Evolutionary conservation across 208 protist genomes (phyloP), one percentile per base, ranked within the genome.

Genomic region (Crithidia mellificae): DNA sequence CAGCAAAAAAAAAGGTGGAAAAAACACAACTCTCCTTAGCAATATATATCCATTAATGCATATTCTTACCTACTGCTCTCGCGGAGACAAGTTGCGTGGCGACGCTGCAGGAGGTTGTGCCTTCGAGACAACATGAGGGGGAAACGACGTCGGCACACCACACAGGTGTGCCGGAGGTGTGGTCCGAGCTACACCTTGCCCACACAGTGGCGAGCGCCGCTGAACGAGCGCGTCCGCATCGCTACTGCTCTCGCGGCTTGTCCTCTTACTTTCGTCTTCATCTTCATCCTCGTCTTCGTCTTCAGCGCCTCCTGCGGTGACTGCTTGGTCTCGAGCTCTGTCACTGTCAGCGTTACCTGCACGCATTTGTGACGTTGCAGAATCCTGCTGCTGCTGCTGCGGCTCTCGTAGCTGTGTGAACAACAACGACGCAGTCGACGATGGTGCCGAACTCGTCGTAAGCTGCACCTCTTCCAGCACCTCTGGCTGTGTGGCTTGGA

Each of bases 91-190:
- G 11, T 38, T 38, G 34, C 34, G 34, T 5, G 34, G 34, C 5
- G 34, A 11, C 34, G 11, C 34, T 5, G 5, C 34, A 38, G 11
- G 34, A 12, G 34, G 34, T 11, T 11, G 34, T 12, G 34, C 34
- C 34, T 38, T 38, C 11, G 34, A 11, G 7, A 38, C 34, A 5
- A 38, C 34, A 5, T 12, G 5, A 38, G 47, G 27, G 22, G 49
- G 49, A 30, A 52, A 63, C 6, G 63, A 69, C 30, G 65, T 38
- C 4, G 47, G 52, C 15, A 78, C 54, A 22, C 65, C 65, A 36
- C 72, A 72, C 32, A 78, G 43, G 30, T 78, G 72, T n/a, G 62
- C 72, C n/a, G 72, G 72, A n/a, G 72, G 72, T 25, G 47, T 78
- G 20, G 39, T 61, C 7, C 55, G 56, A n/a, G 22, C 17, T 22